These are phyloP conservation scores for Mycena crocata DNA, from an alignment of 768 basidiomycete species.

Conservation along the genomic window DNA sequence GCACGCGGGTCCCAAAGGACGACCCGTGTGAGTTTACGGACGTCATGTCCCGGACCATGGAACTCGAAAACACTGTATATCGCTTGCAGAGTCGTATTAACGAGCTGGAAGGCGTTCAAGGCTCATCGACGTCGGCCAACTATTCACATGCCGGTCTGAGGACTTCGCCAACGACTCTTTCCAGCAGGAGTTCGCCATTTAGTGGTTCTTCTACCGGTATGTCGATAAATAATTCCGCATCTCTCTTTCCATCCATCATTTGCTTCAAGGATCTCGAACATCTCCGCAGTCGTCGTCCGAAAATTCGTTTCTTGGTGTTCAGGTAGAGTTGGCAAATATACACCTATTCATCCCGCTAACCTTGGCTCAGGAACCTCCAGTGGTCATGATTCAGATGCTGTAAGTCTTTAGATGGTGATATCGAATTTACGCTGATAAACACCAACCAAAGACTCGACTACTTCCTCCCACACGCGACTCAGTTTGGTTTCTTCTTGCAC, in stretches of 20 bases:
- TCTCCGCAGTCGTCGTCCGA: neutral
- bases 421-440: neutral
- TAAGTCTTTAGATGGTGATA: neutral
- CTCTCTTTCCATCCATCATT: slow-evolving; percentile 5
- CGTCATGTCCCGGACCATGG: slow-evolving; percentile 48
- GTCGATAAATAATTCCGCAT: slow-evolving; percentile 43
- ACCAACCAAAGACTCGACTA: neutral
- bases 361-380: slow-evolving; percentile 14
- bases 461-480: slow-evolving; percentile 27
- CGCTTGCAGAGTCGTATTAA: slow-evolving; percentile 53
- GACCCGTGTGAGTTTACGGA: slow-evolving; percentile 62
- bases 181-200: slow-evolving; percentile 7
- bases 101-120: slow-evolving; percentile 41
- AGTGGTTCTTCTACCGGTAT: slow-evolving; percentile 40
- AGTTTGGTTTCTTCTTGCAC: slow-evolving; percentile 28
- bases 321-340: neutral
- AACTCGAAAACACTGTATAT: slow-evolving; percentile 51
- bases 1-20: slow-evolving; percentile 48
- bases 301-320: neutral
- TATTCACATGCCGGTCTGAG: neutral
- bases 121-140: slow-evolving; percentile 28
- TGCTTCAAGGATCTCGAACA: neutral
- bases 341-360: neutral
- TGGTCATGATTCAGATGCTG: slow-evolving; percentile 1
- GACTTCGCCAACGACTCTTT: neutral